These are phyloP conservation scores for Alternaria burnsii DNA, from an alignment of 2,329 filamentous ascomycete genomes.

Conservation along the genomic window DNA sequence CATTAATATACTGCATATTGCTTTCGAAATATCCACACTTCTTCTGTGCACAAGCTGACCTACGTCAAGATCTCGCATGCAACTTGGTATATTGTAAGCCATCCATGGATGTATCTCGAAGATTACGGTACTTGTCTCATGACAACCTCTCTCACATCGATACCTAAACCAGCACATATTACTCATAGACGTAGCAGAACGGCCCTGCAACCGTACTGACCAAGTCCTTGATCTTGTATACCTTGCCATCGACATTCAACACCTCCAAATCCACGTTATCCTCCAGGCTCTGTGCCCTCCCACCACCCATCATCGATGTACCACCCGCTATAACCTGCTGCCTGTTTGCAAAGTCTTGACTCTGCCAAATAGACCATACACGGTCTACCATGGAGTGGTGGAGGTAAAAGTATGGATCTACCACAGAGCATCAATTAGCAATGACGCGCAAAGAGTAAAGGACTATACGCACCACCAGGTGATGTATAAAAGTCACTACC, in stretches of 20 bases:
- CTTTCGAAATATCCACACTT: background rate
- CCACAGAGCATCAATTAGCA: background rate
- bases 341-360: slow-evolving; percentile 51
- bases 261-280: slow-evolving; percentile 53
- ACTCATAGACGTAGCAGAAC: slow-evolving; percentile 59
- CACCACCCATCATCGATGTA: slow-evolving; percentile 53
- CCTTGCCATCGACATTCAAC: slow-evolving; percentile 43
- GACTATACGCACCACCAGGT: slow-evolving; percentile 39
- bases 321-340: slow-evolving; percentile 54
- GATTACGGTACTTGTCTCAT: background rate
- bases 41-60: slow-evolving; percentile 1
- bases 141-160: background rate
- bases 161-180: background rate
- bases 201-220: slow-evolving; percentile 58
- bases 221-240: slow-evolving; percentile 53
- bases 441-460: background rate
- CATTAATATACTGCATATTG: slow-evolving; percentile 15
- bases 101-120: background rate
- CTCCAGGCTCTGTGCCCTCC: slow-evolving; percentile 32
- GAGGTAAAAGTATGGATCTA: slow-evolving; percentile 58
- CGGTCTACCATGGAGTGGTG: slow-evolving; percentile 62
- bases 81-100: background rate
- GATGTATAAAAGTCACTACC: slow-evolving; percentile 56
- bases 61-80: background rate
- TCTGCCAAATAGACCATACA: slow-evolving; percentile 61